Evolutionary conservation across 345 rosid species (phyloP).

Genomic region (Hibiscus trionum): DNA sequence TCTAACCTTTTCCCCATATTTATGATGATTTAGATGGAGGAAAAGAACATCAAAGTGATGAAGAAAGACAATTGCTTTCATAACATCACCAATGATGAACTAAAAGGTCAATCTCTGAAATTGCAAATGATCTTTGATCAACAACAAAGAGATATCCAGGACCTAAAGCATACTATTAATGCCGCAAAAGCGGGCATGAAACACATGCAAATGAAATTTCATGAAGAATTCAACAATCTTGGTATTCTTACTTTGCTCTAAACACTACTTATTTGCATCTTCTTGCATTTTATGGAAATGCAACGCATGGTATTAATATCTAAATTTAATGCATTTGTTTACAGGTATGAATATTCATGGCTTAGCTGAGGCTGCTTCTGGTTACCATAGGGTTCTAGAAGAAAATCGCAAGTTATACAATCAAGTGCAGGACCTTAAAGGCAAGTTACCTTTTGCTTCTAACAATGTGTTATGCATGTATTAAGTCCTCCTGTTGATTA

Average conservation of each 20-base stretch:
- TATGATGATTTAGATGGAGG: conserved; percentile 42
- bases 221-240: conserved; percentile 74
- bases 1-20: not conserved
- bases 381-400: conserved; percentile 87
- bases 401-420: conserved; percentile 95
- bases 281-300: not conserved
- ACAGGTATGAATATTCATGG: conserved; percentile 78
- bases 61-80: conserved; percentile 43
- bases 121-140: conserved; percentile 53
- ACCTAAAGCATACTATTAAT: conserved; percentile 51
- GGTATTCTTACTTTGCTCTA: conserved; percentile 32
- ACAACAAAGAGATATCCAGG: conserved; percentile 39
- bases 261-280: not conserved
- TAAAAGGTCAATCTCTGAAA: conserved; percentile 35
- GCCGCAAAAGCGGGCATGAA: conserved; percentile 86
- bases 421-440: conserved; percentile 96
- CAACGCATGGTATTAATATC: not conserved
- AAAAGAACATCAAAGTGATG: conserved; percentile 31
- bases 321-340: conserved; percentile 9
- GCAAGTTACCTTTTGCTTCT: conserved; percentile 24
- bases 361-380: conserved; percentile 87
- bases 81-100: conserved; percentile 37
- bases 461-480: not conserved
- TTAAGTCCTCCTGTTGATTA: conserved; percentile 2
- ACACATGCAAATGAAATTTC: conserved; percentile 70